Evolutionary conservation across 257 asterid species (phyloP).

Genomic region (Osmanthus fragrans): DNA sequence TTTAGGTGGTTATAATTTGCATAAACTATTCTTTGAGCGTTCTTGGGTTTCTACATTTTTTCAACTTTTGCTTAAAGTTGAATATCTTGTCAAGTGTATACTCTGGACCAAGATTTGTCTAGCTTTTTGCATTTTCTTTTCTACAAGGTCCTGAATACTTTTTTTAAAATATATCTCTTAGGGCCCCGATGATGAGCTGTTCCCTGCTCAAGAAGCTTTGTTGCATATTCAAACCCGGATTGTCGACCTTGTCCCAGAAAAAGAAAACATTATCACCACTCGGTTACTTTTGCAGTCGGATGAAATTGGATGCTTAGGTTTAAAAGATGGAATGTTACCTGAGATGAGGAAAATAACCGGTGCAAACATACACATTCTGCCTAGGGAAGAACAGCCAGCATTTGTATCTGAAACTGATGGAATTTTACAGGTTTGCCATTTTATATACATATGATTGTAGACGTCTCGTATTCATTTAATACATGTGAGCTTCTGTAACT

Average conservation of each 20-base stretch:
- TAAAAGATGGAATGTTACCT: slow-evolving; percentile 44
- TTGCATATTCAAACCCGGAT: slow-evolving; percentile 93
- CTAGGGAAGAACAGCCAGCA: slow-evolving; percentile 66
- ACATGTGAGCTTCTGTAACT: neutral
- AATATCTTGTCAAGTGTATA: neutral
- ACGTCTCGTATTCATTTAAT: too few relatives aligned
- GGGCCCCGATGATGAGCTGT: slow-evolving; percentile 98
- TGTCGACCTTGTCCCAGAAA: slow-evolving; percentile 72
- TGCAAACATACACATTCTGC: slow-evolving; percentile 62
- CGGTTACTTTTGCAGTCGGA: slow-evolving; percentile 77
- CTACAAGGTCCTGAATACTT: slow-evolving; percentile 21
- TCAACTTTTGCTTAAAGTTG: neutral
- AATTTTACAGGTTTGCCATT: slow-evolving; percentile 71
- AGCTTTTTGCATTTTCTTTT: slow-evolving; percentile 2
- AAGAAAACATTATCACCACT: slow-evolving; percentile 77
- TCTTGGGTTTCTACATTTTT: neutral
- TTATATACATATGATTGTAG: neutral
- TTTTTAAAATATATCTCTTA: slow-evolving; percentile 33
- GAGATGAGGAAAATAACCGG: slow-evolving; percentile 63
- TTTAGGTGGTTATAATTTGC: neutral
- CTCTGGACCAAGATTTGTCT: neutral
- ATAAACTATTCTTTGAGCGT: neutral
- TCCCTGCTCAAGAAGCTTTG: slow-evolving; percentile 99
- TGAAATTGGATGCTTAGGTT: slow-evolving; percentile 65
- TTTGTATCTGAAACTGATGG: slow-evolving; percentile 67